Evolutionary conservation across 176 grass and related monocot species (phyloP).

Genomic region (Hsuehochloa calcarea): DNA sequence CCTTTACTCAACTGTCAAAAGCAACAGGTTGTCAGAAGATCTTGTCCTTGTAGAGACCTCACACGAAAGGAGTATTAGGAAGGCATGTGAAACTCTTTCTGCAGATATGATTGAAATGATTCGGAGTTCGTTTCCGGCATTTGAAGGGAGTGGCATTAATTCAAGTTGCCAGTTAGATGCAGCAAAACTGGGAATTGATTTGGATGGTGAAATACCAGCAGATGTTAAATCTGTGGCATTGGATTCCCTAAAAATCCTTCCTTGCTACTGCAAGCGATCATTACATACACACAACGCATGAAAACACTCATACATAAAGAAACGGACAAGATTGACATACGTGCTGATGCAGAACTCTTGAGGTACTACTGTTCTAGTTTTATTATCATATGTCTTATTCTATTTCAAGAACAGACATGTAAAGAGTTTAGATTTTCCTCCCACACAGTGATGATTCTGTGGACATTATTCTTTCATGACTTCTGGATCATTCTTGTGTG

Average conservation of each 20-base stretch:
- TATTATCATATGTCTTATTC: slow-evolving; percentile 14
- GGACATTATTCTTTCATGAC: background rate
- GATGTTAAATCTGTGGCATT: slow-evolving; percentile 76
- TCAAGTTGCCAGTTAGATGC: slow-evolving; percentile 75
- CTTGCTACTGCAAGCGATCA: slow-evolving; percentile 74
- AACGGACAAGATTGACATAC: slow-evolving; percentile 94
- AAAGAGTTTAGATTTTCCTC: slow-evolving; percentile 15
- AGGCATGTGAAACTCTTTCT: slow-evolving; percentile 88
- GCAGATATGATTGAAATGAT: slow-evolving; percentile 77
- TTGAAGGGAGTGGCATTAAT: slow-evolving; percentile 91
- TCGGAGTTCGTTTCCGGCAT: slow-evolving; percentile 74
- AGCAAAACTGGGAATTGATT: slow-evolving; percentile 79
- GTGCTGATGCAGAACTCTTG: slow-evolving; percentile 87
- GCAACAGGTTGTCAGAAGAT: slow-evolving; percentile 67
- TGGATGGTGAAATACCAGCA: slow-evolving; percentile 78
- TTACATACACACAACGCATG: slow-evolving; percentile 65
- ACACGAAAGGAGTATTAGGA: slow-evolving; percentile 66
- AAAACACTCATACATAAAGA: slow-evolving; percentile 83
- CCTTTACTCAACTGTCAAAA: slow-evolving; percentile 74
- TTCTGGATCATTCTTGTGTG: slow-evolving; percentile 14
- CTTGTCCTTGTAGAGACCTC: slow-evolving; percentile 71
- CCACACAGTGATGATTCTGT: background rate
- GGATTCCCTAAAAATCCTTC: slow-evolving; percentile 85
- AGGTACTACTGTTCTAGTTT: slow-evolving; percentile 60
- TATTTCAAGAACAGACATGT: slow-evolving; percentile 26